Evolutionary conservation across 2,329 filamentous ascomycete species (phyloP).

Genomic region (Neopestalotiopsis sp.): DNA sequence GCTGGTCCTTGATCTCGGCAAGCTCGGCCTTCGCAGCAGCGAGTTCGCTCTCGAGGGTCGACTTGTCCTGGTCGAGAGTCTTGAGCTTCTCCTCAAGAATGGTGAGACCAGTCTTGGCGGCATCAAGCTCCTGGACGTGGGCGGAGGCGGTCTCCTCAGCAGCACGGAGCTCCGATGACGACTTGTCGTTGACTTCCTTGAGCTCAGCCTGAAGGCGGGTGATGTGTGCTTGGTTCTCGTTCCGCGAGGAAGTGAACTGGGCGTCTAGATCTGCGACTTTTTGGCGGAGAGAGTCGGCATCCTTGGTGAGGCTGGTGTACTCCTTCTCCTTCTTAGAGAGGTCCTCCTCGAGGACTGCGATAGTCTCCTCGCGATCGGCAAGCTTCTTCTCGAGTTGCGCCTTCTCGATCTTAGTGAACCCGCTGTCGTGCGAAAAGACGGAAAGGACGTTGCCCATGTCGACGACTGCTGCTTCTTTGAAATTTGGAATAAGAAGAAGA

Average conservation of each 20-base stretch:
- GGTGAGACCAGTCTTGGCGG: slow-evolving; percentile 21
- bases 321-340: slow-evolving; percentile 45
- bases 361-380: slow-evolving; percentile 43
- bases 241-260: slow-evolving; percentile 34
- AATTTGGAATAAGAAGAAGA: neutral
- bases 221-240: slow-evolving; percentile 38
- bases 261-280: slow-evolving; percentile 43
- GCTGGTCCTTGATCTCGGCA: slow-evolving; percentile 37
- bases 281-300: slow-evolving; percentile 43
- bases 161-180: neutral
- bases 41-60: slow-evolving; percentile 40
- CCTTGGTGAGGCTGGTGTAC: slow-evolving; percentile 37
- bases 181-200: slow-evolving; percentile 14
- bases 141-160: slow-evolving; percentile 22
- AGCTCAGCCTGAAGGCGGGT: slow-evolving; percentile 41
- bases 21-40: slow-evolving; percentile 40
- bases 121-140: slow-evolving; percentile 25
- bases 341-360: slow-evolving; percentile 38
- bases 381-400: slow-evolving; percentile 43
- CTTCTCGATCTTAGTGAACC: slow-evolving; percentile 37
- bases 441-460: slow-evolving; percentile 47
- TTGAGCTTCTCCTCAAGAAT: slow-evolving; percentile 31
- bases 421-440: slow-evolving; percentile 42
- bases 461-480: slow-evolving; percentile 9
- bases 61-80: slow-evolving; percentile 38